These are phyloP conservation scores for Aegle marmelos DNA, from an alignment of 345 rosid species.

Conservation along the genomic window DNA sequence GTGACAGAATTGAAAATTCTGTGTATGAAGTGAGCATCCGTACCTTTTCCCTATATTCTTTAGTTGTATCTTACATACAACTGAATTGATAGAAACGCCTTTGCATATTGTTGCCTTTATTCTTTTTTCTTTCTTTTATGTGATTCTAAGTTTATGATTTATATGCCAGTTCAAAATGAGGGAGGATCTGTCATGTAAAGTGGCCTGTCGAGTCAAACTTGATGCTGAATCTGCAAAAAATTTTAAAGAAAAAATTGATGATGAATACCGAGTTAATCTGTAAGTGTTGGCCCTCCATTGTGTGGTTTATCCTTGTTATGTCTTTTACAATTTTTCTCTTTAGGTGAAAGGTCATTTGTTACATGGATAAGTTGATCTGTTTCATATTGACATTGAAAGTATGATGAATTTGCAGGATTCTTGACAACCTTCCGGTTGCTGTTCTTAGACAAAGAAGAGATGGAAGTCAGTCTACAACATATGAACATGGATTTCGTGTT, in stretches of 20 bases:
- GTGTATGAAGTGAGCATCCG: constrained; percentile 57
- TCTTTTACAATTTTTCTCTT: background rate
- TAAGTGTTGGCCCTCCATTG: constrained; percentile 34
- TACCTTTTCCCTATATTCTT: constrained; percentile 8
- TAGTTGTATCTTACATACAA: constrained; percentile 2
- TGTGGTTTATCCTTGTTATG: background rate
- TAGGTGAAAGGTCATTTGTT: background rate
- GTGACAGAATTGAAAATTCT: constrained; percentile 97
- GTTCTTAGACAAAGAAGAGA: constrained; percentile 92
- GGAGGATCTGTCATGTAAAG: constrained; percentile 81
- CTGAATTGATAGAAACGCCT: background rate
- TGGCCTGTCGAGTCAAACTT: constrained; percentile 57
- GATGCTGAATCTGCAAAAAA: constrained; percentile 74
- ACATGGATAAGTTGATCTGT: background rate
- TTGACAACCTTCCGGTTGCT: constrained; percentile 98
- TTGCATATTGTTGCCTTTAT: background rate
- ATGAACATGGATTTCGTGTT: constrained; percentile 93
- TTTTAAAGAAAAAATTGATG: constrained; percentile 92
- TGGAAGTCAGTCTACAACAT: constrained; percentile 77
- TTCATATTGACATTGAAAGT: constrained; percentile 7
- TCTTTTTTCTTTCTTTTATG: constrained; percentile 1
- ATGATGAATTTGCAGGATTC: constrained; percentile 60
- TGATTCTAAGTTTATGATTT: constrained; percentile 15
- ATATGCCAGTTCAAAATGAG: constrained; percentile 76
- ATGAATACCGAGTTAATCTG: constrained; percentile 93